phyloP scores from a whole-genome alignment of 495 filamentous ascomycete species.

The Aspergillus homomorphus region DNA sequence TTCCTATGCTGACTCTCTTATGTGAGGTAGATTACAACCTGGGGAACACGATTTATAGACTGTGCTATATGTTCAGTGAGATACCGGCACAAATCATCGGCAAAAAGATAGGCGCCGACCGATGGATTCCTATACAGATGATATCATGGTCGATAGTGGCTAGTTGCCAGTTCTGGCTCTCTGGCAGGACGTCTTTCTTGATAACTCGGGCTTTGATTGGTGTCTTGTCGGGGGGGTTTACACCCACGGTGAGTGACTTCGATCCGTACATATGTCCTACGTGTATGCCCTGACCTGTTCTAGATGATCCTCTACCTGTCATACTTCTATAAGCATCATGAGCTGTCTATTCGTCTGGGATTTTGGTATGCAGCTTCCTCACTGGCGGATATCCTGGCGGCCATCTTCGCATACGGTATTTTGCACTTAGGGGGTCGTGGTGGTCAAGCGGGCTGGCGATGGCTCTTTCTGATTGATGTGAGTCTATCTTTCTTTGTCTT shows the following conservation, averaged over 20 bases:
- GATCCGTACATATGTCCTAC: conserved; percentile 11
- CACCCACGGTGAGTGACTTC: conserved; percentile 49
- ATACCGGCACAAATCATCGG: conserved; percentile 65
- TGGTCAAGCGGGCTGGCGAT: conserved; percentile 30
- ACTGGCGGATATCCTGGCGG: conserved; percentile 47
- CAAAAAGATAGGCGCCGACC: conserved; percentile 67
- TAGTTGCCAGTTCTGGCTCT: conserved; percentile 57
- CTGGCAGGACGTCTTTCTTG: conserved; percentile 57
- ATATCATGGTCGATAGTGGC: conserved; percentile 66
- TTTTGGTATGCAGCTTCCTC: conserved; percentile 61
- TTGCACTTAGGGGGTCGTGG: conserved; percentile 39
- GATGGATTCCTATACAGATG: conserved; percentile 76
- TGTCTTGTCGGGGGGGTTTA: conserved; percentile 63
- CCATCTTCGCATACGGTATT: conserved; percentile 48
- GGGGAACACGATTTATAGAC: conserved; percentile 27
- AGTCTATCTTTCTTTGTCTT: neutral
- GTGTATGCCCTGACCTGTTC: neutral
- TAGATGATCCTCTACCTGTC: conserved; percentile 58
- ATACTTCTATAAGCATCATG: conserved; percentile 67
- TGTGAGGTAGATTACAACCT: conserved; percentile 27
- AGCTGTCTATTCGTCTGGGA: conserved; percentile 58
- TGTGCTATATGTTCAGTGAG: conserved; percentile 37
- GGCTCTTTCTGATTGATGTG: conserved; percentile 49
- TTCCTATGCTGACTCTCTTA: neutral
- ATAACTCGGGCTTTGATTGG: conserved; percentile 60